Percentiles rank a stretch among this genome's conserved stretches.
Evolutionary conservation across 2,329 filamentous ascomycete species (phyloP).

Genomic region (Trichophyton mentagrophytes): DNA sequence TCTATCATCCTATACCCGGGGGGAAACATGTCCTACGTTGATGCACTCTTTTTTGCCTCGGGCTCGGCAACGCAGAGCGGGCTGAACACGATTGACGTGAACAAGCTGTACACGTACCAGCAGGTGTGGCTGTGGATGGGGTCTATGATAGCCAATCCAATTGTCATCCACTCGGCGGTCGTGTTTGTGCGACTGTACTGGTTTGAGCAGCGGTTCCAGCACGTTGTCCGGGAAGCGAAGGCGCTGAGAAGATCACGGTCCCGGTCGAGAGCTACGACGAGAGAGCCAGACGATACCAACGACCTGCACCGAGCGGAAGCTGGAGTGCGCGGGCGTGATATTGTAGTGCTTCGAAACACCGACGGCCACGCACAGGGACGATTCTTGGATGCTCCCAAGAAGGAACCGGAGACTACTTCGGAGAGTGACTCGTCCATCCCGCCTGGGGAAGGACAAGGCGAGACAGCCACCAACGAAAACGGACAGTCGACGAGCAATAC

Average conservation of each 20-base stretch:
- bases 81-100: constrained; percentile 63
- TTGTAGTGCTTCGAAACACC: constrained; percentile 27
- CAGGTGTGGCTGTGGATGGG: constrained; percentile 61
- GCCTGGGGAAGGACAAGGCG: background rate
- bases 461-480: background rate
- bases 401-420: background rate
- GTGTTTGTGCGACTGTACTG: constrained; percentile 91
- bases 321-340: constrained; percentile 27
- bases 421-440: constrained; percentile 6
- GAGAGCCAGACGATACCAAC: constrained; percentile 25
- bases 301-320: constrained; percentile 28
- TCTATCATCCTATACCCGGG: constrained; percentile 64
- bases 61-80: constrained; percentile 86
- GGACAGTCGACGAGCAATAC: constrained; percentile 35
- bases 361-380: constrained; percentile 20
- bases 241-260: constrained; percentile 45
- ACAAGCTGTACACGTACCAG: constrained; percentile 56
- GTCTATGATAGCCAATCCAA: constrained; percentile 64
- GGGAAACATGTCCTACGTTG: constrained; percentile 59
- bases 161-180: constrained; percentile 70
- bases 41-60: constrained; percentile 77
- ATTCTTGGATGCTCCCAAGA: constrained; percentile 8
- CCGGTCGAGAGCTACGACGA: constrained; percentile 41
- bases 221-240: constrained; percentile 62
- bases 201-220: constrained; percentile 93